Conservation (phyloP, 768 basidiomycete genomes). For the Tulasnella sp. region DNA sequence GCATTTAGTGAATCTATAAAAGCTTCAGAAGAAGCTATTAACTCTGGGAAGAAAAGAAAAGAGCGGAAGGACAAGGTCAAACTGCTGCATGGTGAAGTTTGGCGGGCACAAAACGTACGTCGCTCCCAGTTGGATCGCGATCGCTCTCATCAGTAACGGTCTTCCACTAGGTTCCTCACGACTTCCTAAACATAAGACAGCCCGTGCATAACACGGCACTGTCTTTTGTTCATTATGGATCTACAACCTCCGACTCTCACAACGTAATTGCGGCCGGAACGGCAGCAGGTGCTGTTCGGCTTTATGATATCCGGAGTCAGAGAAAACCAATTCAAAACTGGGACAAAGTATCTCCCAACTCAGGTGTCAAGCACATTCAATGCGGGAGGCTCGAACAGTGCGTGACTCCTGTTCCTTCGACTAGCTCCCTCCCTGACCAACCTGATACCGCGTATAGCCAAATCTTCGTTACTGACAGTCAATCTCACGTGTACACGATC, state of each 20-base stretch:
- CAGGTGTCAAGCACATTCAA: slow-evolving; percentile 50
- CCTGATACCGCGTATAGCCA: slow-evolving; percentile 40
- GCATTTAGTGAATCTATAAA: slow-evolving; percentile 34
- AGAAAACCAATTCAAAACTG: slow-evolving; percentile 59
- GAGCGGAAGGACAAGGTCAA: slow-evolving; percentile 40
- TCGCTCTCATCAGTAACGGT: not conserved
- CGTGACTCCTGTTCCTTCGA: slow-evolving; percentile 28
- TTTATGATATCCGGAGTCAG: slow-evolving; percentile 67
- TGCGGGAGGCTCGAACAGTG: slow-evolving; percentile 59
- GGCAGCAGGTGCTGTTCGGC: slow-evolving; percentile 59
- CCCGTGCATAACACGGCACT: slow-evolving; percentile 69
- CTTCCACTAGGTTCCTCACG: slow-evolving; percentile 53
- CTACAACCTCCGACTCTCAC: slow-evolving; percentile 26
- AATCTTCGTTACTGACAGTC: slow-evolving; percentile 58
- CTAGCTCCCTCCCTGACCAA: not conserved
- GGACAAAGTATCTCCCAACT: slow-evolving; percentile 43
- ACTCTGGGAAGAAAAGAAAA: slow-evolving; percentile 48
- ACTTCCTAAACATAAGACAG: slow-evolving; percentile 63
- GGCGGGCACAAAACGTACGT: slow-evolving; percentile 76
- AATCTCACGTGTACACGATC: slow-evolving; percentile 53
- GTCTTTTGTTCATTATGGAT: slow-evolving; percentile 43
- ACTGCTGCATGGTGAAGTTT: slow-evolving; percentile 60
- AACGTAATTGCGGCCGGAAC: slow-evolving; percentile 55
- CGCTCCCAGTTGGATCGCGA: not conserved
- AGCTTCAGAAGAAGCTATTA: not conserved